Base-by-base conservation (phyloP, 139 green algal genomes). In the Chlorella ohadii region DNA sequence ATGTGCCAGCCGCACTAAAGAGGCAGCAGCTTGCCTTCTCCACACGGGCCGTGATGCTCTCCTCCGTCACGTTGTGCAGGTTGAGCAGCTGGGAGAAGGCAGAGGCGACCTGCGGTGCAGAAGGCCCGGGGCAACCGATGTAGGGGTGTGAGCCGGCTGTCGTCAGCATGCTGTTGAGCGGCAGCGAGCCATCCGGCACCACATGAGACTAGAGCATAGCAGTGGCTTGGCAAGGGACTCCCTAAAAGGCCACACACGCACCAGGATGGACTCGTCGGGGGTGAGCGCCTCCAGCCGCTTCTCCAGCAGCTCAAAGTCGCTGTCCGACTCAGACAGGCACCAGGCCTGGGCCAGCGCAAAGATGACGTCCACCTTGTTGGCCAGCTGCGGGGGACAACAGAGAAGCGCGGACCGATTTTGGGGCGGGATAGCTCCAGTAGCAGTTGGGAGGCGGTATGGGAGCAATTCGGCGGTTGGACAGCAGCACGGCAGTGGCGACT, bases 1-100 rank as follows among this genome's bases (percentile, higher is more conserved):
- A n/a, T n/a, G n/a, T n/a, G n/a, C n/a, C n/a, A n/a, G n/a, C n/a
- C n/a, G n/a, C n/a, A n/a, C n/a, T n/a, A n/a, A 22, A 13, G 12
- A 20, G 51, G 51, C 15, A 22, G 51, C 9, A 23, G 15, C 51
- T 59, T 59, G 51, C 51, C 27, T 92, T 86, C 79, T 96, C 94
- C 33, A 89, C 87, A 56, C 95, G 88, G 5, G 91, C 92, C 63
- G 92, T 94, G 78, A 89, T 88, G 73, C 96, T 93, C 63, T 96
- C 94, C 86, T 98, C 94, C 4, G 92, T 94, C 41, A 98, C 89
- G 83, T 98, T 98, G 93, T 98, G 95, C 85, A 98, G 92, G 86
- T 97, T 98, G 70, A 98, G 90, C 89, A 98, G 95, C 85, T 98
- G 93, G 16, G 89, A 95, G 85, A 98, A 98, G 31, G 92, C 88